phyloP scores from a whole-genome alignment of 208 protist genomes.

The Acanthamoeba rhysodes region DNA sequence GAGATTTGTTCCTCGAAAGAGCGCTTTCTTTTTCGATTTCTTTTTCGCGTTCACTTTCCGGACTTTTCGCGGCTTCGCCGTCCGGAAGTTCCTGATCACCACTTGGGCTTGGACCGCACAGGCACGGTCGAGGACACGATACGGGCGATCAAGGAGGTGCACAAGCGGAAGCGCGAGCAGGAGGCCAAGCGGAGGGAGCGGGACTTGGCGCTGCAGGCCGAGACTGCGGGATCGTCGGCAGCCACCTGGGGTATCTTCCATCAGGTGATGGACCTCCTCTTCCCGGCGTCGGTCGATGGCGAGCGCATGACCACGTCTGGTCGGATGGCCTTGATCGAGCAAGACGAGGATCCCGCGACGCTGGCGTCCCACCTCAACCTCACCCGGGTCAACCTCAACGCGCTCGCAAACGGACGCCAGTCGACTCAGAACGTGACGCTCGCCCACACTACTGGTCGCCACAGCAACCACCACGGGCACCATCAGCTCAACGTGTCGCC shows the following conservation, averaged over 20 bases:
- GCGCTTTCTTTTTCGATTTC: background rate
- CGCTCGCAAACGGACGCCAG: background rate
- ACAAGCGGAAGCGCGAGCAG: conserved; percentile 8
- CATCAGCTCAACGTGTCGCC: conserved; percentile 28
- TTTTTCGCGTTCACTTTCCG: background rate
- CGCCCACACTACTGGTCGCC: background rate
- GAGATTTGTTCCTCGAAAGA: background rate
- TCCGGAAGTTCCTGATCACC: too few relatives aligned
- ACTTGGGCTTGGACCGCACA: background rate
- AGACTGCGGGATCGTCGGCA: background rate
- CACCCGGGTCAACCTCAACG: conserved; percentile 7
- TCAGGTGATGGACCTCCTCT: conserved; percentile 36
- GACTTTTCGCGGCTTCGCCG: background rate
- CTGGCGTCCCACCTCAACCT: background rate
- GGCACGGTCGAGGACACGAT: conserved; percentile 53
- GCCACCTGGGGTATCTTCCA: conserved; percentile 50
- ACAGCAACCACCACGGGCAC: background rate
- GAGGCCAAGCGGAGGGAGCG: background rate
- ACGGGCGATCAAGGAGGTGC: conserved; percentile 49
- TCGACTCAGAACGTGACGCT: background rate
- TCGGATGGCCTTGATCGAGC: background rate
- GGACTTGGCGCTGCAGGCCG: background rate
- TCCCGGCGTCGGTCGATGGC: conserved; percentile 15
- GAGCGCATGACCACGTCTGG: background rate
- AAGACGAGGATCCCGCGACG: background rate